A percentile compares a stretch with the other conserved stretches of the same genome.
phyloP scores from a whole-genome alignment of 1,284 basidiomycete species.

The Agroathelia rolfsii region DNA sequence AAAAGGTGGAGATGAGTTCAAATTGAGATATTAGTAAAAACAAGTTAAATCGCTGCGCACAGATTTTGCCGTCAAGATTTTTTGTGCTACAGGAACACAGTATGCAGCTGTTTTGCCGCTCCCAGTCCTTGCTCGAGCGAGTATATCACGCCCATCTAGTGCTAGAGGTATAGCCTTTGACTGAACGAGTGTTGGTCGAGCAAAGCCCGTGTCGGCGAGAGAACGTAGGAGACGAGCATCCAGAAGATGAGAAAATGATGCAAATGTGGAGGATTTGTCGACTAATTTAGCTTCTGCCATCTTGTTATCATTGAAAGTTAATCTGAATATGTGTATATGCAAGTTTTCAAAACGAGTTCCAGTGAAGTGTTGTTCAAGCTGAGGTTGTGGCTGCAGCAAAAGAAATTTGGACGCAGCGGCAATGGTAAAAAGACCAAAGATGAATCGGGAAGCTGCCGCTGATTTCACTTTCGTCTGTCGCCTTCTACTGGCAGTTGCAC shows the following conservation, averaged over 20 bases:
- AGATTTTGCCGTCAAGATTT: slow-evolving; percentile 74
- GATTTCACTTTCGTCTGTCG: too few relatives aligned
- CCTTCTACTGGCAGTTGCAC: too few relatives aligned
- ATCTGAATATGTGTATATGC: too few relatives aligned
- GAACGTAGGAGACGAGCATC: slow-evolving; percentile 71
- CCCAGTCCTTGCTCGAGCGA: slow-evolving; percentile 90
- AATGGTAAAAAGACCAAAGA: slow-evolving; percentile 11
- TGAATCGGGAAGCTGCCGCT: too few relatives aligned
- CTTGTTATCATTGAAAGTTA: too few relatives aligned
- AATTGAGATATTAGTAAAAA: neutral
- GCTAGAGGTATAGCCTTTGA: slow-evolving; percentile 78
- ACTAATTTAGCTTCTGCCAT: slow-evolving; percentile 39
- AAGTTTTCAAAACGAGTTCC: too few relatives aligned
- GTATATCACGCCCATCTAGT: slow-evolving; percentile 84
- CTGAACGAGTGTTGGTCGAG: slow-evolving; percentile 77
- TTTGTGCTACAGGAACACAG: slow-evolving; percentile 85
- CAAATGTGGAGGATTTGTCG: slow-evolving; percentile 48
- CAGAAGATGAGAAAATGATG: slow-evolving; percentile 61
- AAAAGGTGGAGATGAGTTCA: too few relatives aligned
- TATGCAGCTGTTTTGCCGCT: slow-evolving; percentile 98
- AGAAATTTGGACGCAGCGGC: slow-evolving; percentile 15
- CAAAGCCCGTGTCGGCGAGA: slow-evolving; percentile 74
- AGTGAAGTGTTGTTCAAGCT: slow-evolving; percentile 1
- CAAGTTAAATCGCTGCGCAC: slow-evolving; percentile 38
- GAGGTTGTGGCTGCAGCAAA: slow-evolving; percentile 9